These are phyloP conservation scores for Chlamydomonas applanata DNA, from an alignment of 139 green algal species.

Conservation along the genomic window DNA sequence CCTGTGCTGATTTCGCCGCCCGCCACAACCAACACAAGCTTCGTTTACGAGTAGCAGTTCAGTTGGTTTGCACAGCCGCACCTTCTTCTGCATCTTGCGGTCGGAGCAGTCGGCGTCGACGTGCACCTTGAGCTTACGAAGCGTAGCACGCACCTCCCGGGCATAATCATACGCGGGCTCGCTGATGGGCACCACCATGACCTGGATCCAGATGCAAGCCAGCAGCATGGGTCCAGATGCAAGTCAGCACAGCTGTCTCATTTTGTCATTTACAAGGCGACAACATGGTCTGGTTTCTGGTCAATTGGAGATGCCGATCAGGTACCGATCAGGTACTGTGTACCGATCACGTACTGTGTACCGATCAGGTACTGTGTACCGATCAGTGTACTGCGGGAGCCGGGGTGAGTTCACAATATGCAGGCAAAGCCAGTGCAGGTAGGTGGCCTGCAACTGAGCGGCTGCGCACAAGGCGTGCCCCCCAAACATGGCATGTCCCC, in stretches of 20 bases:
- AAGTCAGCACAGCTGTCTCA: neutral
- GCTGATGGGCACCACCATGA: conserved; percentile 97
- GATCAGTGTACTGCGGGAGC: no score
- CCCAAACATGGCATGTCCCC: no score
- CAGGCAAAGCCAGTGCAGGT: no score
- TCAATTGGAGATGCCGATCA: neutral
- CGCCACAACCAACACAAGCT: no score
- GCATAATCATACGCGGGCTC: conserved; percentile 77
- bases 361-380: no score
- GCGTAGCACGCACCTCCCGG: conserved; percentile 52
- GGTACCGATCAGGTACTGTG: neutral
- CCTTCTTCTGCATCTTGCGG: conserved; percentile 98
- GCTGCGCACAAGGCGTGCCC: no score
- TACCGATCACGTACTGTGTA: no score
- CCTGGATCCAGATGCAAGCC: conserved; percentile 68
- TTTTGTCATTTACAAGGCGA: no score
- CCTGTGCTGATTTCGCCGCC: no score
- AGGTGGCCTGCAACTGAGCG: no score
- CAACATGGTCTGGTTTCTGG: neutral
- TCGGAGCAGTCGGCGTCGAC: conserved; percentile 81
- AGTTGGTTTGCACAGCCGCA: conserved; percentile 23
- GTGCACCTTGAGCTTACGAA: conserved; percentile 68
- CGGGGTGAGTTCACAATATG: no score
- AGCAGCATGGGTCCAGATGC: neutral
- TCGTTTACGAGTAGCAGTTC: no score